Base-by-base conservation (phyloP, 495 filamentous ascomycete genomes). In the Immersiella caudata region DNA sequence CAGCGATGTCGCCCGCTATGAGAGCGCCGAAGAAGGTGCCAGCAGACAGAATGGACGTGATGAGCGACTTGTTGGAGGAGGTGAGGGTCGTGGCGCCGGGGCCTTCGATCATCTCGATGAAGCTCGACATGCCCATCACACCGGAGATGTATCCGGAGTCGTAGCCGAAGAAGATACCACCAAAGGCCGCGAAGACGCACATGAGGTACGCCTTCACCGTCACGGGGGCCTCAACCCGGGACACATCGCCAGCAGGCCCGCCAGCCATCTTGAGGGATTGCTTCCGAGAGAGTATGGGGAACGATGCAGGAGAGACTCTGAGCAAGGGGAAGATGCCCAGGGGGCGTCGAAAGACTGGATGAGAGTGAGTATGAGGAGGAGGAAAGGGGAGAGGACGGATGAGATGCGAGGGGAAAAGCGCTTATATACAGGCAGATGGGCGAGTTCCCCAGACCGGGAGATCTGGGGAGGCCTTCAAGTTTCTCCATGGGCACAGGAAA, bases 21-120 rank as follows among this genome's bases (percentile, higher is more conserved):
- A 93, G 75, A 64, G 90, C 88, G 72, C 90, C 90, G 68, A 91
- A 89, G 83, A 93, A 92, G 54, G 90, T 77, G 51, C 75, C 75
- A 29, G 70, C 69, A 4, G 75, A 77, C 50, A 92, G 84, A 69
- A 92, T 90, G n/a, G 89, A 90, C 59, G 87, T 88, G 70, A 91
- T 91, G 58, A 91, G 81, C 6, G 87, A 88, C 78, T 90, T 88
- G 65, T 81, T 66, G n/a, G 65, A 67, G 25, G 75, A 67, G 0
- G 66, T 69, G 9, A 73, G 74, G 22, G 56, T 66, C n/a, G 40
- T 64, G 46, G 73, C 71, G 27, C 75, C 78, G 67, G 76, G 74
- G 67, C 82, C 79, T 18, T 71, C 70, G 57, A 75, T 73, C 58
- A 85, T 85, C 12, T 84, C 68, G 18, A 82, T 79, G 77, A 88